These are phyloP conservation scores for Hypomontagnella monticulosa DNA, from an alignment of 495 filamentous ascomycete genomes.

Conservation along the genomic window DNA sequence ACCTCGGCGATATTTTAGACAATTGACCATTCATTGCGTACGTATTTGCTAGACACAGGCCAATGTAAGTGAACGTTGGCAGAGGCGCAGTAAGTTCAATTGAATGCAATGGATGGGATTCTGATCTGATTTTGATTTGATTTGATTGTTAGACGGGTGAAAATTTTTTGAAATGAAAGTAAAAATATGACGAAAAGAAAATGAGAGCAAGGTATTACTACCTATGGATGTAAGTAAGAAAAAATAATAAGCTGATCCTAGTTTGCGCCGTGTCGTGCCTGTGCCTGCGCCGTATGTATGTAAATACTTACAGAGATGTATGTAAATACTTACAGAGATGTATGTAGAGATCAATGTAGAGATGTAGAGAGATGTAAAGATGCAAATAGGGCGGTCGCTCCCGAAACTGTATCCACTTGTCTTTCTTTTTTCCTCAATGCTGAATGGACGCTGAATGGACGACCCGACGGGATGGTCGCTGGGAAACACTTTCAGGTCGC, in stretches of 20 bases:
- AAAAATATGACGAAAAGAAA: constrained; percentile 7
- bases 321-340: too few relatives aligned
- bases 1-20: constrained; percentile 26
- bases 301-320: too few relatives aligned
- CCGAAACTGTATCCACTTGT: constrained; percentile 32
- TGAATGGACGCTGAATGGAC: constrained; percentile 30
- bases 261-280: neutral
- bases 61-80: constrained; percentile 13
- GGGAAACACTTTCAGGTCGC: constrained; percentile 33
- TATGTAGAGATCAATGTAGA: too few relatives aligned
- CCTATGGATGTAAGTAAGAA: neutral
- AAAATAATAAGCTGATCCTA: constrained; percentile 14
- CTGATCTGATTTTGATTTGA: too few relatives aligned
- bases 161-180: constrained; percentile 21
- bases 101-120: constrained; percentile 23
- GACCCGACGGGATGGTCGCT: constrained; percentile 40
- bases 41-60: constrained; percentile 19
- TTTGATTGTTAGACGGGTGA: constrained; percentile 15
- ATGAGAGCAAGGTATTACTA: too few relatives aligned
- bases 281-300: too few relatives aligned
- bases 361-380: too few relatives aligned
- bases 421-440: constrained; percentile 14
- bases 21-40: neutral
- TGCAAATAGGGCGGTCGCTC: constrained; percentile 34
- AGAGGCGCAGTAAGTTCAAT: constrained; percentile 31